Percentiles rank a stretch among this genome's conserved stretches.
These are phyloP conservation scores for Hordeum marinum DNA, from an alignment of 176 grass and related monocot species.

Conservation along the genomic window DNA sequence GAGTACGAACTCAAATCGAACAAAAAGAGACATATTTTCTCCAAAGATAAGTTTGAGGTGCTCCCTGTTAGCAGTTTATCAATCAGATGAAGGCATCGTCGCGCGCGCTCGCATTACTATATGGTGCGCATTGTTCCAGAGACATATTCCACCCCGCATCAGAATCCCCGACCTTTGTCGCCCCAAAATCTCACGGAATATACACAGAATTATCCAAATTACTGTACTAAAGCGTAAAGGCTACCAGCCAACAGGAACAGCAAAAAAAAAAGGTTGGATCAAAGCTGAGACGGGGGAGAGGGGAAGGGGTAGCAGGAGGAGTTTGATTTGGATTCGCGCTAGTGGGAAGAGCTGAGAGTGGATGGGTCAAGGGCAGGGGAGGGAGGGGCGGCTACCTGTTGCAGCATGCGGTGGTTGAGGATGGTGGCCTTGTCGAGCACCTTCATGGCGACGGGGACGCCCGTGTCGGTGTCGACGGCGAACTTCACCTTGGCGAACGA, in stretches of 20 bases:
- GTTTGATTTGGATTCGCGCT: background rate
- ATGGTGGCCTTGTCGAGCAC: constrained; percentile 84
- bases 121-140: background rate
- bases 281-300: background rate
- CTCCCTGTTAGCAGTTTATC: background rate
- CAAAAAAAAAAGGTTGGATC: background rate
- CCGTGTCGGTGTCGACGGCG: constrained; percentile 68
- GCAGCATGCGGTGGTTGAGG: constrained; percentile 80
- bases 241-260: background rate
- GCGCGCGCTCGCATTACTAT: background rate
- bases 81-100: background rate
- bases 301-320: background rate
- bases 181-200: background rate
- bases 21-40: too few species aligned
- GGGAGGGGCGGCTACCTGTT: constrained; percentile 45
- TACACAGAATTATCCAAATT: background rate
- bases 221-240: background rate
- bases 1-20: too few species aligned
- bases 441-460: constrained; percentile 73
- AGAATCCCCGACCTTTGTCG: background rate
- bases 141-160: background rate
- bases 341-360: background rate
- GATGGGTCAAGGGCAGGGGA: background rate
- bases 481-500: constrained; percentile 96
- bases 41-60: too few species aligned